Evolutionary conservation across 2,329 filamentous ascomycete species (phyloP).

Genomic region (Colletotrichum abscissum): DNA sequence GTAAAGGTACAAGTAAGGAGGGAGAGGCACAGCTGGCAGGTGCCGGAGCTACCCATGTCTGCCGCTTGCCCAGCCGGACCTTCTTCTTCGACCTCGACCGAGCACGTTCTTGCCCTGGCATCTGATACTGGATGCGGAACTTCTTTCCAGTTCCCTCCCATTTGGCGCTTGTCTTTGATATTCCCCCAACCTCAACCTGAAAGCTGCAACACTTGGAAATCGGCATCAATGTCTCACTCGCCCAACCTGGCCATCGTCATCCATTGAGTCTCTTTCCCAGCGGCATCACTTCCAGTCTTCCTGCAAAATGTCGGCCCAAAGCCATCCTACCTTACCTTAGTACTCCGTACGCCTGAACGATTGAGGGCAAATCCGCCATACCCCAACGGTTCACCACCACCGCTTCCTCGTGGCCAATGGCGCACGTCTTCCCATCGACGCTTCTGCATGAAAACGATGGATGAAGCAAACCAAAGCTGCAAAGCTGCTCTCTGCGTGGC

Average conservation of each 20-base stretch:
- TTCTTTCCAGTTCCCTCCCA: neutral
- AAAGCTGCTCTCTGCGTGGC: neutral
- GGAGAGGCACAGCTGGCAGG: neutral
- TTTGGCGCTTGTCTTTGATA: neutral
- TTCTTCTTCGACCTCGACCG: neutral
- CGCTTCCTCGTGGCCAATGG: too few relatives aligned
- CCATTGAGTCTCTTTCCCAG: too few relatives aligned
- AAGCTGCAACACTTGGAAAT: too few relatives aligned
- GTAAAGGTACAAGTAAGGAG: neutral
- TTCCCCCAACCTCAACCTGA: neutral
- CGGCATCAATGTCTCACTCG: too few relatives aligned
- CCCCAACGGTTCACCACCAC: too few relatives aligned
- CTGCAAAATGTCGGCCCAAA: too few relatives aligned
- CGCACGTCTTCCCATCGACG: too few relatives aligned
- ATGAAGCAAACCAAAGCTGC: neutral
- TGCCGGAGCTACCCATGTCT: neutral
- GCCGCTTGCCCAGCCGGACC: neutral
- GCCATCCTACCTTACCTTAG: too few relatives aligned
- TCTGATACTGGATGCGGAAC: neutral
- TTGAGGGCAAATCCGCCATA: too few relatives aligned
- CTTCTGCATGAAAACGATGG: neutral
- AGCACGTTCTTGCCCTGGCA: neutral
- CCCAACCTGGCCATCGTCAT: too few relatives aligned
- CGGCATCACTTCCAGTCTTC: too few relatives aligned
- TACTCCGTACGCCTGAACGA: too few relatives aligned